Conservation (phyloP, 768 basidiomycete genomes). For the Amanita subjunquillea region DNA sequence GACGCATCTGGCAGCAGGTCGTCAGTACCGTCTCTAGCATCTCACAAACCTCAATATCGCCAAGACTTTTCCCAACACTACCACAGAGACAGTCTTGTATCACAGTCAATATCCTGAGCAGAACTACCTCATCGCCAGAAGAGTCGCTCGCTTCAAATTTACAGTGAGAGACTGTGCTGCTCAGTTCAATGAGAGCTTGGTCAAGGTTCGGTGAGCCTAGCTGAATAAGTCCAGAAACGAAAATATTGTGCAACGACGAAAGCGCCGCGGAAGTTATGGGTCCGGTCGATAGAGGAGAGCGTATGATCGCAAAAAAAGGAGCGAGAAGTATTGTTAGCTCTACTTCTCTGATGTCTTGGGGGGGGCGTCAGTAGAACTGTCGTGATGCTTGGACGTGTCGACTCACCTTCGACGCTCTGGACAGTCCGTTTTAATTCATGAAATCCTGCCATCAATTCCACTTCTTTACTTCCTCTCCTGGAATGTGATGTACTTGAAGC, state of each 20-base stretch:
- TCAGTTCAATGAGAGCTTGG: slow-evolving; percentile 68
- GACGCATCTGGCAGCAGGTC: slow-evolving; percentile 92
- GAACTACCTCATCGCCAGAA: slow-evolving; percentile 94
- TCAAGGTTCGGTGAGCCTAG: slow-evolving; percentile 46
- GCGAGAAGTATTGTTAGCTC: slow-evolving; percentile 57
- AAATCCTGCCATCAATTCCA: slow-evolving; percentile 85
- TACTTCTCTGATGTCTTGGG: slow-evolving; percentile 51
- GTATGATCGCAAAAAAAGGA: slow-evolving; percentile 90
- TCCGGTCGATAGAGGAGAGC: slow-evolving; percentile 90
- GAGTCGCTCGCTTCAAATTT: slow-evolving; percentile 97
- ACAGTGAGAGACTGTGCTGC: slow-evolving; percentile 87
- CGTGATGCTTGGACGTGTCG: slow-evolving; percentile 2
- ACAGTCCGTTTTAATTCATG: slow-evolving; percentile 73
- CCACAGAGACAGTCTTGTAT: slow-evolving; percentile 77
- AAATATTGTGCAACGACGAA: slow-evolving; percentile 80
- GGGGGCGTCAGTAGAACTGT: slow-evolving; percentile 3
- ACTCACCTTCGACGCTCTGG: slow-evolving; percentile 55
- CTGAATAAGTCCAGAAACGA: slow-evolving; percentile 66
- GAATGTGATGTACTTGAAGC: slow-evolving; percentile 29
- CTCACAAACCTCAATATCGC: slow-evolving; percentile 93
- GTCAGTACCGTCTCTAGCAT: slow-evolving; percentile 97
- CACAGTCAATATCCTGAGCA: slow-evolving; percentile 84
- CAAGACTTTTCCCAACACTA: slow-evolving; percentile 58
- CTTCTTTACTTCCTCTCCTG: slow-evolving; percentile 53
- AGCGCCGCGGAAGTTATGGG: slow-evolving; percentile 96